Percentiles rank a stretch among this genome's conserved stretches.
These are phyloP conservation scores for Argentina anserina DNA, from an alignment of 306 rosid species.

Conservation along the genomic window DNA sequence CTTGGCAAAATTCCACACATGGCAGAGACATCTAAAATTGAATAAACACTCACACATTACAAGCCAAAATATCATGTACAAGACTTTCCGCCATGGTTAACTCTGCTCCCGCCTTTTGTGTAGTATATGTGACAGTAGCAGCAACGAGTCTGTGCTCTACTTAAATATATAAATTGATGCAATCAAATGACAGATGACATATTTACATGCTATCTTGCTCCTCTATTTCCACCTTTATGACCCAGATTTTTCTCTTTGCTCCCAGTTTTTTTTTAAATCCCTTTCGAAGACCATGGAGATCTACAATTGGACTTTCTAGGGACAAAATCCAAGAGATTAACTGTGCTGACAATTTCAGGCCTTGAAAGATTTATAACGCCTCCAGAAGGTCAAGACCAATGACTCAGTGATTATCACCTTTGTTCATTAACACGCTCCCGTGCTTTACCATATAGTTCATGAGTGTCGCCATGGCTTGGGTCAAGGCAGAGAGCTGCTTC, in stretches of 20 bases:
- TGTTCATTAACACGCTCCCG: constrained; percentile 39
- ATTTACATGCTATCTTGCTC: constrained; percentile 61
- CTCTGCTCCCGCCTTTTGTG: constrained; percentile 35
- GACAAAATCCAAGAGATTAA: constrained; percentile 19
- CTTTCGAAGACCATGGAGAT: constrained; percentile 23
- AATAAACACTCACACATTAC: constrained; percentile 22
- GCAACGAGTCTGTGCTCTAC: constrained; percentile 34
- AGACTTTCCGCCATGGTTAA: constrained; percentile 31
- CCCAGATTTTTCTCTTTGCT: constrained; percentile 31
- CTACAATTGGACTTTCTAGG: constrained; percentile 25
- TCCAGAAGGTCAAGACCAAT: constrained; percentile 22
- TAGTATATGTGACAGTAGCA: constrained; percentile 29
- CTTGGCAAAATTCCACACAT: constrained; percentile 35
- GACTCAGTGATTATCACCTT: constrained; percentile 30
- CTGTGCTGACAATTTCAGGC: constrained; percentile 25
- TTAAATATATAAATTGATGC: constrained; percentile 29
- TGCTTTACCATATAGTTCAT: constrained; percentile 56
- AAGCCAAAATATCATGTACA: constrained; percentile 54
- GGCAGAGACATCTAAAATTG: constrained; percentile 33
- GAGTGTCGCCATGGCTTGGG: constrained; percentile 57
- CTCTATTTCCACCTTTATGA: constrained; percentile 37
- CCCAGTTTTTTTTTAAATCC: constrained; percentile 11
- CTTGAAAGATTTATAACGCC: constrained; percentile 26
- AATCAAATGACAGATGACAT: constrained; percentile 37
- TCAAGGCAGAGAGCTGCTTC: constrained; percentile 89